Conservation (phyloP, 345 rosid species). For the Euclidium syriacum region DNA sequence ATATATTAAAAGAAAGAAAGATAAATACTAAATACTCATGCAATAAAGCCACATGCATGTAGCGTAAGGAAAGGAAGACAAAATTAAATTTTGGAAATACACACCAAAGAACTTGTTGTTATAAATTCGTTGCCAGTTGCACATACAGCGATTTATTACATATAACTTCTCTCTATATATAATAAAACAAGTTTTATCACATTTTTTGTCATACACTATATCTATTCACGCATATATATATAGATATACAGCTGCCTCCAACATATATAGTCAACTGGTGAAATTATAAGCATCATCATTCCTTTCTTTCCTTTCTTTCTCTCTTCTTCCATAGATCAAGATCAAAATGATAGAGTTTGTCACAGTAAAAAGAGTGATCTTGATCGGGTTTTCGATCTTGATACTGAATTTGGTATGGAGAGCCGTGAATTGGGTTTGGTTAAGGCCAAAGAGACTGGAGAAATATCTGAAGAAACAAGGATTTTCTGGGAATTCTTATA, state of each 20-base stretch:
- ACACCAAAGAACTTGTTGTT: constrained; percentile 29
- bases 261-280: constrained; percentile 30
- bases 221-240: constrained; percentile 5
- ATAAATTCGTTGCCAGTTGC: constrained; percentile 40
- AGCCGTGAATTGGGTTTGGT: constrained; percentile 42
- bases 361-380: constrained; percentile 5
- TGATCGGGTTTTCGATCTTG: constrained; percentile 24
- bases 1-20: background rate
- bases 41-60: constrained; percentile 40
- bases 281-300: constrained; percentile 26
- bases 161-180: constrained; percentile 1
- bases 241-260: constrained; percentile 28
- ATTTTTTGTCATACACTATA: constrained; percentile 4
- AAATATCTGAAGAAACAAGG: constrained; percentile 42
- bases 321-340: constrained; percentile 2
- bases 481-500: constrained; percentile 38
- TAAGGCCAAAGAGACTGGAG: constrained; percentile 41
- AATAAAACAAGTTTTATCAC: constrained; percentile 14
- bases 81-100: constrained; percentile 29
- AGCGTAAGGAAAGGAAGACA: constrained; percentile 38
- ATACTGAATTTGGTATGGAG: constrained; percentile 33
- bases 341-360: constrained; percentile 14
- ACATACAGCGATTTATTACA: constrained; percentile 35
- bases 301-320: background rate
- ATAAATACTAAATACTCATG: constrained; percentile 24